Conservation (phyloP, 768 basidiomycete species). For the Rickenella mellea region DNA sequence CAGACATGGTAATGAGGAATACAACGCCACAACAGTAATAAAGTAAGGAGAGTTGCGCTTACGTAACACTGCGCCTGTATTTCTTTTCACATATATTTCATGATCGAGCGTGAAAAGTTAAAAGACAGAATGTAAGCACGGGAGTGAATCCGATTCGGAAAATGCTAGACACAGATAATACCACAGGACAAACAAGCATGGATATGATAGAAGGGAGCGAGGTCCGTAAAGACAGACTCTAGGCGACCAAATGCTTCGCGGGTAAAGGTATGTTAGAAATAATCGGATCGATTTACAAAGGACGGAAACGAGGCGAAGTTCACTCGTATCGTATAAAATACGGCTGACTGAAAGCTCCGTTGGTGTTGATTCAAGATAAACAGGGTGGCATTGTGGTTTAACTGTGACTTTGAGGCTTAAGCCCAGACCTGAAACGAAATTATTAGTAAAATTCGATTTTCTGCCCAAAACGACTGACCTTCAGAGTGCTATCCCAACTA, state of each 20-base stretch:
- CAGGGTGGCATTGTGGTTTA: too few species aligned
- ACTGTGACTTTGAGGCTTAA: too few species aligned
- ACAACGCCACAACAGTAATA: not conserved
- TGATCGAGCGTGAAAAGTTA: not conserved
- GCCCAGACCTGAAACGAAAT: constrained; percentile 64
- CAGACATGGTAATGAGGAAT: constrained; percentile 33
- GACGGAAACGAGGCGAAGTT: too few species aligned
- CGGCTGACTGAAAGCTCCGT: too few species aligned
- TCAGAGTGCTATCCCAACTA: constrained; percentile 94
- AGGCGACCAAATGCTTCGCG: constrained; percentile 12
- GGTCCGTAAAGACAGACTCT: constrained; percentile 13
- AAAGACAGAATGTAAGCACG: not conserved
- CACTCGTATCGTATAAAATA: too few species aligned
- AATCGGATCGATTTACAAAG: constrained; percentile 6
- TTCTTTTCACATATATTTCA: constrained; percentile 3
- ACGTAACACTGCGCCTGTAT: constrained; percentile 7
- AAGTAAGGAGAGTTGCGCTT: constrained; percentile 2
- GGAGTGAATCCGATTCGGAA: not conserved
- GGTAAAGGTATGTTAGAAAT: constrained; percentile 10
- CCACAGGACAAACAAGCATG: constrained; percentile 15
- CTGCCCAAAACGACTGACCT: constrained; percentile 43
- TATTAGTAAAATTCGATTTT: constrained; percentile 7
- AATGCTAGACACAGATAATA: constrained; percentile 5
- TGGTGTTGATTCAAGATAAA: too few species aligned
- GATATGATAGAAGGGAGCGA: constrained; percentile 11